Base-by-base conservation (phyloP, 2,329 filamentous ascomycete genomes). In the Canariomyces notabilis region DNA sequence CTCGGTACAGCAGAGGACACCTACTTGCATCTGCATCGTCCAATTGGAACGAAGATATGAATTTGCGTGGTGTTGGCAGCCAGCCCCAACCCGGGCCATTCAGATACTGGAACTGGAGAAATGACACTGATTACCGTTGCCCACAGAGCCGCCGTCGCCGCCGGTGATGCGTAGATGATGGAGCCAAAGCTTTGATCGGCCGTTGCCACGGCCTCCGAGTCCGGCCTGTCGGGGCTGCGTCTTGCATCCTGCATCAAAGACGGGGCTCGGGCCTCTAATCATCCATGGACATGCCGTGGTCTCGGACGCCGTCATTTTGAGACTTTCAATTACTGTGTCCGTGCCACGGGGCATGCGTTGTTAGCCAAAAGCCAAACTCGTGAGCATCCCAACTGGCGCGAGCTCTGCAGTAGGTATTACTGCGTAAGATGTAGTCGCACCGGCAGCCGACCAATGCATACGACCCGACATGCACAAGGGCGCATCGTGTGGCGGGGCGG, bases 401-500 rank as follows among this genome's bases (percentile, higher is more conserved):
- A 29, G 26, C 26, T 12, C 26, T n/a, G n/a, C n/a, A n/a, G n/a
- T n/a, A n/a, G n/a, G n/a, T n/a, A n/a, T n/a, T n/a, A n/a, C n/a
- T n/a, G n/a, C n/a, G n/a, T n/a, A n/a, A n/a, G n/a, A n/a, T n/a
- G n/a, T n/a, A 59, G 55, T 59, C 53, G 57, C 57, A 52, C 59
- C 62, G 61, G 62, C 62, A 61, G 9, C 26, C 26, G 26, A 53
- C 61, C 64, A 64, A 65, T 65, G 64, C 64, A 65, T 64, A 62
- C 52, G 46, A 38, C 42, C 49, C 52, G 52, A 55, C 42, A 52
- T 51, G 49, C 52, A 46, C 36, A 26, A 29, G 26, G 14, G 26
- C 47, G 49, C 52, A 41, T 42, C 42, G 49, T 42, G 21, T 44
- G 41, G 45, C 44, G 52, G 47, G 44, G 39, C 32, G 39, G 23